Conservation (phyloP, 164 flowering plant species). For the Macadamia integrifolia region DNA sequence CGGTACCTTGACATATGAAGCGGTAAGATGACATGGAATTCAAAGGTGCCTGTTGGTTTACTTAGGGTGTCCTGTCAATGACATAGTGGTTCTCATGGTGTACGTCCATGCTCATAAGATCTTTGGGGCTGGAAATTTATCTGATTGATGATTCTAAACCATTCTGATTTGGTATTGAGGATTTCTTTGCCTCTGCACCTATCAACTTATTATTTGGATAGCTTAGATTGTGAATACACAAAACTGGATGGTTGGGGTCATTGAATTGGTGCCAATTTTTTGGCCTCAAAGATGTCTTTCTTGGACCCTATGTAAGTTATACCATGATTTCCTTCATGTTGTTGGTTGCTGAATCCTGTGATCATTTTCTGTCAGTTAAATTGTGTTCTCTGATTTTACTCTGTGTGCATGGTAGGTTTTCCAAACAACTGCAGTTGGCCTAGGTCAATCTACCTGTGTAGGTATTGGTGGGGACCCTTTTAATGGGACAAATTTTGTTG, state of each 20-base stretch:
- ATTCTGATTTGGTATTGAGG: not conserved
- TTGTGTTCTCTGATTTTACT: not conserved
- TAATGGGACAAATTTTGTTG: constrained; percentile 96
- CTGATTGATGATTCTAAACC: not conserved
- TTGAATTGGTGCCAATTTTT: not conserved
- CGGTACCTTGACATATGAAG: constrained; percentile 99
- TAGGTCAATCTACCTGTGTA: constrained; percentile 97
- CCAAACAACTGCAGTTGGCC: constrained; percentile 98
- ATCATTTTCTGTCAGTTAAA: too few relatives aligned
- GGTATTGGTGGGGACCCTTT: constrained; percentile 99
- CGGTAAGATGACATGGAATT: constrained; percentile 45
- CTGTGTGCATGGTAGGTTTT: constrained; percentile 51
- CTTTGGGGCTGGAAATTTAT: not conserved
- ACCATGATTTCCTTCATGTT: too few relatives aligned
- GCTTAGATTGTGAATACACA: not conserved
- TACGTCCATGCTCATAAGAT: not conserved
- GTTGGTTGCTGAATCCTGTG: too few relatives aligned
- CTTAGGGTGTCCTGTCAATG: not conserved
- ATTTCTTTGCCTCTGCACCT: not conserved
- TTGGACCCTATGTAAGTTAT: not conserved
- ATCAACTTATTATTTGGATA: not conserved
- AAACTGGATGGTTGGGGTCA: constrained; percentile 1
- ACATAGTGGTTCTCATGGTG: too few relatives aligned
- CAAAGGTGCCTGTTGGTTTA: not conserved
- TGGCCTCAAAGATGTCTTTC: not conserved